These are phyloP conservation scores for Polytrichum commune DNA, from an alignment of 225 moss, liverwort and hornwort species.

Conservation along the genomic window DNA sequence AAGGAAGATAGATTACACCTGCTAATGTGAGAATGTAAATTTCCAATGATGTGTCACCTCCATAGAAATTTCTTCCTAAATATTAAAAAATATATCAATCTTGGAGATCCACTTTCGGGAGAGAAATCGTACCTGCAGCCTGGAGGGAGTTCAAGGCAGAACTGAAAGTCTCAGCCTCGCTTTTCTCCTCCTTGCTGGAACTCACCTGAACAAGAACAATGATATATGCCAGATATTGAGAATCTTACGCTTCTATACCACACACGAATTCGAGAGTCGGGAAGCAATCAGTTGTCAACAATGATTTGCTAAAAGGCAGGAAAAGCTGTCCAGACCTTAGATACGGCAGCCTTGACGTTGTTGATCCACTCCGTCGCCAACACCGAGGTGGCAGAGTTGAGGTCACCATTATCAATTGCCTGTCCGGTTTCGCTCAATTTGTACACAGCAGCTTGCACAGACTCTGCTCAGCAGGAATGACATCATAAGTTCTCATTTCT, in stretches of 20 bases:
- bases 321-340: conserved; percentile 44
- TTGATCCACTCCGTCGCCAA: conserved; percentile 69
- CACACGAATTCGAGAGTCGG: too few relatives aligned
- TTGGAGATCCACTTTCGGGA: too few relatives aligned
- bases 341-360: conserved; percentile 66
- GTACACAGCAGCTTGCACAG: conserved; percentile 84
- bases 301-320: too few relatives aligned
- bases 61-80: too few relatives aligned
- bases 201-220: conserved; percentile 60
- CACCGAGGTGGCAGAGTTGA: conserved; percentile 62
- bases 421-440: conserved; percentile 92
- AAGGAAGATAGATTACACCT: neutral
- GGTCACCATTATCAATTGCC: conserved; percentile 85
- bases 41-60: too few relatives aligned
- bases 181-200: conserved; percentile 65
- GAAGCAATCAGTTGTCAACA: too few relatives aligned
- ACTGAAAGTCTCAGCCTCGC: conserved; percentile 63
- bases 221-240: too few relatives aligned
- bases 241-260: too few relatives aligned
- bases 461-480: conserved; percentile 41
- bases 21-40: neutral
- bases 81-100: too few relatives aligned
- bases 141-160: conserved; percentile 64
- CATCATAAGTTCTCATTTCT: too few relatives aligned
- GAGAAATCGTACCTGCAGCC: conserved; percentile 60